A percentile compares a stretch with the other conserved stretches of the same genome.
phyloP scores from a whole-genome alignment of 495 filamentous ascomycete species.

The Penicillium coffeae region DNA sequence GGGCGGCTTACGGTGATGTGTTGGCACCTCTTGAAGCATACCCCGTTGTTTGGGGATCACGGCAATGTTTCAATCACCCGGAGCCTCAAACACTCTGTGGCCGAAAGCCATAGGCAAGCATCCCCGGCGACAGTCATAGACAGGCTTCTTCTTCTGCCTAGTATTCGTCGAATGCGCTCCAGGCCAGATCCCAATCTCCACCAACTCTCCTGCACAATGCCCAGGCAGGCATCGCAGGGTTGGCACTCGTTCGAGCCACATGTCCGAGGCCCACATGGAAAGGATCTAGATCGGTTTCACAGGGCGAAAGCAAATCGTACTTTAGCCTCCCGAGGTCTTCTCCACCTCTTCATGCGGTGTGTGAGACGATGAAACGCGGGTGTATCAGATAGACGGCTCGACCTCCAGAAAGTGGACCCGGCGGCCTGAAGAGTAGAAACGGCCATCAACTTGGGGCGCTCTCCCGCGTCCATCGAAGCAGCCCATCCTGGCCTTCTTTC shows the following conservation, averaged over 20 bases:
- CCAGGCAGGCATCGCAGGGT: not conserved
- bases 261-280: not conserved
- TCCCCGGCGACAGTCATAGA: too few species aligned
- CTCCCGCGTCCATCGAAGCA: not conserved
- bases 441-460: not conserved
- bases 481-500: not conserved
- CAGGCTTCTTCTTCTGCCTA: too few species aligned
- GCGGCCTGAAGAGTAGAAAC: too few species aligned
- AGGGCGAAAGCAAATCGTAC: not conserved
- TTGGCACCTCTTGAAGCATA: not conserved
- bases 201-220: not conserved
- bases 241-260: not conserved
- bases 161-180: not conserved
- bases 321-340: not conserved
- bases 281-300: not conserved
- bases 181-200: not conserved
- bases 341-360: not conserved
- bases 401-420: conserved; percentile 2
- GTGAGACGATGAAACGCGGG: conserved; percentile 10
- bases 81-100: not conserved
- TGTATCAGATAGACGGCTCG: conserved; percentile 10
- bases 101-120: not conserved
- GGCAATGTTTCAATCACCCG: not conserved
- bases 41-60: not conserved
- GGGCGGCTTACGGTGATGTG: not conserved